phyloP scores from a whole-genome alignment of 768 basidiomycete species.

The Pleurotus tuber-regium region DNA sequence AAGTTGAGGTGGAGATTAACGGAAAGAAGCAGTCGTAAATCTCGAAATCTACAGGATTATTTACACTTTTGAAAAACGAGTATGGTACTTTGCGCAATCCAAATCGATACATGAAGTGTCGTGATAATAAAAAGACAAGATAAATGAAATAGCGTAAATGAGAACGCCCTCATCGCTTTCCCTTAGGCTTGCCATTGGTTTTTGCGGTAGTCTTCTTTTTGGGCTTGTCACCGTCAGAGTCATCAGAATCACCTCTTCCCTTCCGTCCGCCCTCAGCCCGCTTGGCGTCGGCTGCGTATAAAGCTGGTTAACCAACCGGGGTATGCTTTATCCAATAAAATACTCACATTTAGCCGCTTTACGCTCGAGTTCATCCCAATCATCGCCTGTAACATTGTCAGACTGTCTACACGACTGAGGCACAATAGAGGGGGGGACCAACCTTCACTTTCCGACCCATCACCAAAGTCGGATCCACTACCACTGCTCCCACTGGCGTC shows the following conservation, averaged over 20 bases:
- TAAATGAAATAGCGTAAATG: no score
- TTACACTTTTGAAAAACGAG: background rate
- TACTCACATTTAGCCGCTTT: constrained; percentile 83
- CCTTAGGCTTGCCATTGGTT: constrained; percentile 33
- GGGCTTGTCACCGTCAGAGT: constrained; percentile 46
- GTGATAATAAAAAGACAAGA: no score
- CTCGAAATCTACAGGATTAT: background rate
- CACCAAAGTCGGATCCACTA: constrained; percentile 64
- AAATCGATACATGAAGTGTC: no score
- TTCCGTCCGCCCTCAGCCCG: constrained; percentile 39
- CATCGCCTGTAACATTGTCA: constrained; percentile 55
- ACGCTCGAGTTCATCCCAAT: constrained; percentile 94
- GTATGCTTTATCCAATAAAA: no score
- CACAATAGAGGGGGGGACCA: constrained; percentile 12
- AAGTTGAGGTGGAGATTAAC: background rate
- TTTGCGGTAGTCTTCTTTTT: constrained; percentile 38
- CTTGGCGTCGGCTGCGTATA: constrained; percentile 45
- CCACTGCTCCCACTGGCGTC: constrained; percentile 62
- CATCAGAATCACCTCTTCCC: constrained; percentile 43
- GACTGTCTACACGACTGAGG: constrained; percentile 8
- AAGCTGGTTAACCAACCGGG: background rate
- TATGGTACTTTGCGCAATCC: constrained; percentile 6
- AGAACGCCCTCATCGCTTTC: constrained; percentile 26
- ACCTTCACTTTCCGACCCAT: constrained; percentile 65
- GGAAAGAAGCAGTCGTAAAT: background rate